Evolutionary conservation across 306 rosid genomes (phyloP).

Genomic region (Sindora glabra): DNA sequence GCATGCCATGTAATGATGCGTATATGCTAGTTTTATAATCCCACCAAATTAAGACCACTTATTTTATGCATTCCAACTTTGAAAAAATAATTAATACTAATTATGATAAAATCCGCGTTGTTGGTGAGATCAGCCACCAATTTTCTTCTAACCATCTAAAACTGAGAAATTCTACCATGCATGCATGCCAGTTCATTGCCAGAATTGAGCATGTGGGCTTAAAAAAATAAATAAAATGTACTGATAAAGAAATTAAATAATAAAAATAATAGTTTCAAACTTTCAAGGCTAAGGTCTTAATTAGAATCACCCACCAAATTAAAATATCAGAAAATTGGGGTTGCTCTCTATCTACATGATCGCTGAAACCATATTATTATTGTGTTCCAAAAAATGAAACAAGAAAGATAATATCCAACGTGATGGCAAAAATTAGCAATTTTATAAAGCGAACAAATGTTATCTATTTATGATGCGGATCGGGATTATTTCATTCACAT

Average conservation of each 20-base stretch:
- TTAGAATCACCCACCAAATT: no score
- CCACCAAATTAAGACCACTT: neutral
- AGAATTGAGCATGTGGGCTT: neutral
- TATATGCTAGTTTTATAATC: neutral
- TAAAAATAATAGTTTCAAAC: neutral
- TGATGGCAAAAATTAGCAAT: no score
- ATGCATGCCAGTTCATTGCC: constrained; percentile 32
- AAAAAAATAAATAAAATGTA: neutral
- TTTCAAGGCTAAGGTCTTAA: no score
- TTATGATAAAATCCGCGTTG: constrained; percentile 55
- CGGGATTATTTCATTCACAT: no score
- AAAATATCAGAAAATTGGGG: no score
- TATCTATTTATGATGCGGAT: no score
- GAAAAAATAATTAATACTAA: neutral
- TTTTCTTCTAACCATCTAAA: constrained; percentile 22
- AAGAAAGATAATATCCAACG: no score
- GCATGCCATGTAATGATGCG: neutral
- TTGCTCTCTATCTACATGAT: no score
- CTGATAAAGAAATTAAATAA: no score
- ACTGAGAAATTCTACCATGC: neutral
- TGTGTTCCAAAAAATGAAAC: no score
- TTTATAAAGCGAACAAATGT: no score
- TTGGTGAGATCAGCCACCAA: constrained; percentile 41
- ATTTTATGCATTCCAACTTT: neutral
- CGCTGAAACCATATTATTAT: no score